These are phyloP conservation scores for Houttuynia cordata DNA, from an alignment of 164 flowering plant species.

Conservation along the genomic window DNA sequence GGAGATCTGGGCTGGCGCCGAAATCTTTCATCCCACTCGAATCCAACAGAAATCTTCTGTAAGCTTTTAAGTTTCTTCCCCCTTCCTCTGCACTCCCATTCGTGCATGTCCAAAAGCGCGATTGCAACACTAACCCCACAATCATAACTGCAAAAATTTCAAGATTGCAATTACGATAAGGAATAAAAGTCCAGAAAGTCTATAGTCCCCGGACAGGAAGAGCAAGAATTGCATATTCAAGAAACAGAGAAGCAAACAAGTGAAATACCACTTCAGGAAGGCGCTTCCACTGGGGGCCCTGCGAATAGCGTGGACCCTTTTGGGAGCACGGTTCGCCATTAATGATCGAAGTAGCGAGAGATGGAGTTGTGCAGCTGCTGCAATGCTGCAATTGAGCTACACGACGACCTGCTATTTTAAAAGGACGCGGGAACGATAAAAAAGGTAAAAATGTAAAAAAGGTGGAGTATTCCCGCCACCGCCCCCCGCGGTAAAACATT, in stretches of 20 bases:
- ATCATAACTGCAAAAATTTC: background rate
- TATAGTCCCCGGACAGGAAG: background rate
- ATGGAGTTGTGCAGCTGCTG: background rate
- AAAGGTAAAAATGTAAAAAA: too few species aligned
- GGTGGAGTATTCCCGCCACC: too few species aligned
- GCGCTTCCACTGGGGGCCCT: conserved; percentile 6
- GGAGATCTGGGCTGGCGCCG: conserved; percentile 7
- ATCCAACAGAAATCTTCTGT: background rate
- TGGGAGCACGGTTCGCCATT: conserved; percentile 2
- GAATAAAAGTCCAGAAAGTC: background rate
- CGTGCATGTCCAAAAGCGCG: conserved; percentile 5
- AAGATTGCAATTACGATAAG: background rate
- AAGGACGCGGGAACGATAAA: too few species aligned
- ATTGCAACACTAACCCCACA: conserved; percentile 3
- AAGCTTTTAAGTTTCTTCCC: background rate
- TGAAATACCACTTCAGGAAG: conserved; percentile 6
- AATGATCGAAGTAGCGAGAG: background rate
- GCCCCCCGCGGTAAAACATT: too few species aligned
- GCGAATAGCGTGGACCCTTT: conserved; percentile 4
- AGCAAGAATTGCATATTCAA: background rate
- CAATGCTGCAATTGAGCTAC: too few species aligned
- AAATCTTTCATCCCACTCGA: background rate
- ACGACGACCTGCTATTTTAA: too few species aligned
- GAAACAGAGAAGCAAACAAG: background rate
- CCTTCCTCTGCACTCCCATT: background rate